Evolutionary conservation across 805 yeast genomes (phyloP), one percentile per base, ranked within the genome.

Genomic region (Candida sphagnicola): DNA sequence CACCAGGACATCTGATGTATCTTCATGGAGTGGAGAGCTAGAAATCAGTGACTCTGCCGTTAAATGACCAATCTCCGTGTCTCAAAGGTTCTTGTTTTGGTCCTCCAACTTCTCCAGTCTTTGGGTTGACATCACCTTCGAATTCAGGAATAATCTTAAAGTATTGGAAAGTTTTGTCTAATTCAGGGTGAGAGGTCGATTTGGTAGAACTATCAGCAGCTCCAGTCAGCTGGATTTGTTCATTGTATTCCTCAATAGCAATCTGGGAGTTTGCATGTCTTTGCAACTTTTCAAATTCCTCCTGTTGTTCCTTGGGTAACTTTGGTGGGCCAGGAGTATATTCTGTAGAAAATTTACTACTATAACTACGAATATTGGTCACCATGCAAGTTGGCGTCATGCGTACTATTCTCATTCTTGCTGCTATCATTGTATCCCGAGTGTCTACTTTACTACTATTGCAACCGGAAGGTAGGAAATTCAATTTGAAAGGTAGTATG

Each of bases 1-100:
- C n/a, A n/a, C n/a, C n/a, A n/a, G n/a, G n/a, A n/a, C n/a, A n/a
- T n/a, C n/a, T n/a, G n/a, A n/a, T n/a, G n/a, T n/a, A n/a, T n/a
- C n/a, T n/a, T n/a, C n/a, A n/a, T n/a, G 24, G 24, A 6, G 24
- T 6, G 24, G 24, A 21, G 6, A 21, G n/a, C 39, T 49, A 93
- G 54, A 93, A 93, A 59, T 93, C 99, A 2, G 98, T 91, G 21
- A 88, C 96, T 56, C 98, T 77, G 0, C 99, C 99, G 55, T 93
- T 91, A 61, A 83, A 93, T 6, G 96, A 82, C 78, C 95, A 93
- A 36, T 61, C 61, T 13, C 89, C 89, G 51, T 87, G 91, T 51
- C 80, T 78, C 46, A 88, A 71, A 0, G 99, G 99, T 55, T 93
- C 97, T 60, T 93, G 98, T 55, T 93, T 93, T 18, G 99, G 99